Evolutionary conservation across 768 basidiomycete genomes (phyloP).

Genomic region (Rhizopogon vesiculosus): DNA sequence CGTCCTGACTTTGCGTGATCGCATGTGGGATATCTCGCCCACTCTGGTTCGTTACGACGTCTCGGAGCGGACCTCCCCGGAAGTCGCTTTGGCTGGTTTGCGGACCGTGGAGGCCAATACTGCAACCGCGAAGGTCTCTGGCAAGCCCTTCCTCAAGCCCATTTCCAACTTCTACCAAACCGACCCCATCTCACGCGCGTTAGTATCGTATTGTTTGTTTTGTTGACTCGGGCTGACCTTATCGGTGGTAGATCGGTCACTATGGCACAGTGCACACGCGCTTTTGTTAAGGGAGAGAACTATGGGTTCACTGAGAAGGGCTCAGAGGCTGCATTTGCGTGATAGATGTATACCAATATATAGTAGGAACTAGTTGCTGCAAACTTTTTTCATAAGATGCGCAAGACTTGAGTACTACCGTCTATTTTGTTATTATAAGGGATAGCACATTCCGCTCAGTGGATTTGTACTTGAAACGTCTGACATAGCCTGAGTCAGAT

Average conservation of each 20-base stretch:
- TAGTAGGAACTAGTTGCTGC: not conserved
- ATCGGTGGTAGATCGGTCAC: slow-evolving; percentile 66
- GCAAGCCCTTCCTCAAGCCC: slow-evolving; percentile 67
- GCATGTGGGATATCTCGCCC: slow-evolving; percentile 97
- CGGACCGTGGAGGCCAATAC: slow-evolving; percentile 50
- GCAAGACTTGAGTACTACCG: too few species aligned
- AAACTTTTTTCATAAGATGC: not conserved
- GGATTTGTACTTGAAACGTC: too few species aligned
- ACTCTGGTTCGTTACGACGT: slow-evolving; percentile 81
- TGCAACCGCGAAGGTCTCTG: slow-evolving; percentile 50
- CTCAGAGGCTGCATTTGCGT: slow-evolving; percentile 41
- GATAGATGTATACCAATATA: slow-evolving; percentile 7
- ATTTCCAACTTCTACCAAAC: slow-evolving; percentile 95
- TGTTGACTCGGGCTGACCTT: not conserved
- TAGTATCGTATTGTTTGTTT: slow-evolving; percentile 31
- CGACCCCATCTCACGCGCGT: slow-evolving; percentile 92
- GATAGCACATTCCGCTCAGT: too few species aligned
- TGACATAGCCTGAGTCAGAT: too few species aligned
- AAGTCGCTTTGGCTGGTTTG: slow-evolving; percentile 69
- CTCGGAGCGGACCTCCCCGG: slow-evolving; percentile 70
- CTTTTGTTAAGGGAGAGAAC: slow-evolving; percentile 76
- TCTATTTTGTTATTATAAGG: too few species aligned
- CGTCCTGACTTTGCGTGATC: slow-evolving; percentile 74
- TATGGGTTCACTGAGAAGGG: slow-evolving; percentile 50
- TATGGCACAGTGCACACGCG: slow-evolving; percentile 90